Evolutionary conservation across 768 basidiomycete species (phyloP).

Genomic region (Psilocybe azurescens): DNA sequence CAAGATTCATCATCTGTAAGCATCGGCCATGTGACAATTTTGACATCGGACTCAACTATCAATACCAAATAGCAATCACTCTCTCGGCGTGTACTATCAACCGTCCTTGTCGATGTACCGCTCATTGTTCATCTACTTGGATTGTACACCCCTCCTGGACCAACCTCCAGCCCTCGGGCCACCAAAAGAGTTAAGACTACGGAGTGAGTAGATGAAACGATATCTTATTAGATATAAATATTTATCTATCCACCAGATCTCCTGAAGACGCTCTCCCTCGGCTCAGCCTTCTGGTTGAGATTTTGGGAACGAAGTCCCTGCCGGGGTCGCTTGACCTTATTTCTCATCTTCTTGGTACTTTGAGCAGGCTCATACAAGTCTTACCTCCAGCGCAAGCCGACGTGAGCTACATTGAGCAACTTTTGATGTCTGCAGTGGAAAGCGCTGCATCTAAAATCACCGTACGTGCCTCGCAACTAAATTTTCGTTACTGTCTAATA

Average conservation of each 20-base stretch:
- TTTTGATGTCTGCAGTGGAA: slow-evolving; percentile 83
- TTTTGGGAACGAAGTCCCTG: slow-evolving; percentile 65
- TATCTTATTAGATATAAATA: background rate
- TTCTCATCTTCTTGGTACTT: slow-evolving; percentile 70
- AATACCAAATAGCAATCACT: slow-evolving; percentile 41
- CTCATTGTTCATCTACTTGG: slow-evolving; percentile 60
- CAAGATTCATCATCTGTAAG: slow-evolving; percentile 56
- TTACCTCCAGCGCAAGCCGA: slow-evolving; percentile 63
- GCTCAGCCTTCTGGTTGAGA: slow-evolving; percentile 69
- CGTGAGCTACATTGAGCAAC: slow-evolving; percentile 79
- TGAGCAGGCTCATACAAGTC: slow-evolving; percentile 68
- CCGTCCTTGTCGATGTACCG: slow-evolving; percentile 51
- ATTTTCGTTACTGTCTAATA: background rate
- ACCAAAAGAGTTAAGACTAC: slow-evolving; percentile 70
- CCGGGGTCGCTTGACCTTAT: slow-evolving; percentile 77
- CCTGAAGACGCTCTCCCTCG: slow-evolving; percentile 48
- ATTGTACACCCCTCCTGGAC: slow-evolving; percentile 49
- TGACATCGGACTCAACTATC: slow-evolving; percentile 6
- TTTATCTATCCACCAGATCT: slow-evolving; percentile 25
- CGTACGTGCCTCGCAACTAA: slow-evolving; percentile 40
- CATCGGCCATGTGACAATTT: background rate
- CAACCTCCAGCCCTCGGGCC: slow-evolving; percentile 49
- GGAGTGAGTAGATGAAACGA: slow-evolving; percentile 42
- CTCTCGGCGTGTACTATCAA: slow-evolving; percentile 55
- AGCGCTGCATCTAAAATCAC: slow-evolving; percentile 59